These are phyloP conservation scores for Graphiopsis chlorocephala DNA, from an alignment of 2,329 filamentous ascomycete genomes.

Conservation along the genomic window DNA sequence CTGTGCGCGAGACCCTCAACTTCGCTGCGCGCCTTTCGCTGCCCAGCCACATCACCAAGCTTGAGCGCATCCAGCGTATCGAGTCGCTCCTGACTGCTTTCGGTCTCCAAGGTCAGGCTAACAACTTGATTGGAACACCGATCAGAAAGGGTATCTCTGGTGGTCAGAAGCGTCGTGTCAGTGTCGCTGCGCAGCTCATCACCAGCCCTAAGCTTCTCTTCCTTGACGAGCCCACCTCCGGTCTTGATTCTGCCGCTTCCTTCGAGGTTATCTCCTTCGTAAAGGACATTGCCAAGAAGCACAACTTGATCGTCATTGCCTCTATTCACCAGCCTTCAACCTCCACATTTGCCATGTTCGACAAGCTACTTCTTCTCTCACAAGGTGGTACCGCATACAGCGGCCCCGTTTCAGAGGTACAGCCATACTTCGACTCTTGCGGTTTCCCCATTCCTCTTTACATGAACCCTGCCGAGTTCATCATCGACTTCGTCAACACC, in stretches of 20 bases:
- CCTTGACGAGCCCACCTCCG: slow-evolving; percentile 79
- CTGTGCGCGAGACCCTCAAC: slow-evolving; percentile 73
- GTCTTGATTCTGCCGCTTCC: slow-evolving; percentile 74
- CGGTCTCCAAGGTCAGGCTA: slow-evolving; percentile 66
- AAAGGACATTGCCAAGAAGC: slow-evolving; percentile 61
- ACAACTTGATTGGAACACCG: slow-evolving; percentile 75
- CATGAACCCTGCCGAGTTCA: slow-evolving; percentile 76
- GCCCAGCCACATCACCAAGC: slow-evolving; percentile 49
- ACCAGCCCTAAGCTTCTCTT: slow-evolving; percentile 79
- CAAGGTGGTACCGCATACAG: slow-evolving; percentile 70
- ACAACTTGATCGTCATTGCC: slow-evolving; percentile 73
- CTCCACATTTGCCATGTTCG: slow-evolving; percentile 74
- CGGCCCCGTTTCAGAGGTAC: slow-evolving; percentile 58
- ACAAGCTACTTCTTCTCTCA: slow-evolving; percentile 73
- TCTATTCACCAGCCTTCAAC: slow-evolving; percentile 86
- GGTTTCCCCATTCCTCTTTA: slow-evolving; percentile 64
- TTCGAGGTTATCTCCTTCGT: slow-evolving; percentile 75
- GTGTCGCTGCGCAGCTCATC: slow-evolving; percentile 77
- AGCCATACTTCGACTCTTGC: slow-evolving; percentile 61
- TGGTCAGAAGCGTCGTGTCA: slow-evolving; percentile 78
- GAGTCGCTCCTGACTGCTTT: slow-evolving; percentile 67
- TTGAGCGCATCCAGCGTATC: slow-evolving; percentile 62
- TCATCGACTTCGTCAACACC: slow-evolving; percentile 74
- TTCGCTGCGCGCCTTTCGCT: slow-evolving; percentile 71
- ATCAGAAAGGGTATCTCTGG: slow-evolving; percentile 81